Conservation (phyloP, 768 basidiomycete genomes). For the Lenzites betulinus region DNA sequence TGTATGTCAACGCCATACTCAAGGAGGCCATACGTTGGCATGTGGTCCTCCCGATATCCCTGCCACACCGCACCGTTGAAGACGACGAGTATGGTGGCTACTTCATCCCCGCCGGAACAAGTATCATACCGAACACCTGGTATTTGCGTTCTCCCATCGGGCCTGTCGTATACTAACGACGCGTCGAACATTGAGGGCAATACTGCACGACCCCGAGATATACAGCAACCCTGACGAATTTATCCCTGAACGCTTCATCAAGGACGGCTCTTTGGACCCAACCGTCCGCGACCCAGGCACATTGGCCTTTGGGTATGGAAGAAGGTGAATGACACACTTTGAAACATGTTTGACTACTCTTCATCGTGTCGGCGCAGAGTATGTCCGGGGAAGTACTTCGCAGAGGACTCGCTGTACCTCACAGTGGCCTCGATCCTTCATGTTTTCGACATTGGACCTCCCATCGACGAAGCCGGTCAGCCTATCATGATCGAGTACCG, state of each 20-base stretch:
- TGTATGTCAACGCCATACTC: slow-evolving; percentile 36
- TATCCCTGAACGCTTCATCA: slow-evolving; percentile 73
- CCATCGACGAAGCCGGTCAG: slow-evolving; percentile 17
- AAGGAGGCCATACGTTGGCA: slow-evolving; percentile 30
- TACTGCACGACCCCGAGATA: slow-evolving; percentile 63
- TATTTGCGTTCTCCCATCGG: slow-evolving; percentile 2
- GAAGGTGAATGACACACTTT: slow-evolving; percentile 16
- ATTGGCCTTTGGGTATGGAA: slow-evolving; percentile 28
- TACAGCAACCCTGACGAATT: slow-evolving; percentile 87
- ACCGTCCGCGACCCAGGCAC: slow-evolving; percentile 28
- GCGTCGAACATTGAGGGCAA: slow-evolving; percentile 10
- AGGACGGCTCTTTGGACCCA: slow-evolving; percentile 64
- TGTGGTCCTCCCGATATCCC: slow-evolving; percentile 11
- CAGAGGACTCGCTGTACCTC: slow-evolving; percentile 19
- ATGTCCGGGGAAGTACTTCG: slow-evolving; percentile 26
- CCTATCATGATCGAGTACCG: slow-evolving; percentile 10
- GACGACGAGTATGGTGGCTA: slow-evolving; percentile 1
- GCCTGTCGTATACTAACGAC: neutral
- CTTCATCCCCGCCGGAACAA: slow-evolving; percentile 4
- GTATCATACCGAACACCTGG: slow-evolving; percentile 20
- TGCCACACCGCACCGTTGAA: slow-evolving; percentile 4
- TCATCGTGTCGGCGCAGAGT: slow-evolving; percentile 1
- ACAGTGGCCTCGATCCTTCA: slow-evolving; percentile 19
- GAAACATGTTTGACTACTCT: neutral
- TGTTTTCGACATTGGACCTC: slow-evolving; percentile 19